Percentiles rank a stretch among this genome's conserved stretches.
These are phyloP conservation scores for Phytophthora colocasiae DNA, from an alignment of 352 stramenopile species.

Conservation along the genomic window DNA sequence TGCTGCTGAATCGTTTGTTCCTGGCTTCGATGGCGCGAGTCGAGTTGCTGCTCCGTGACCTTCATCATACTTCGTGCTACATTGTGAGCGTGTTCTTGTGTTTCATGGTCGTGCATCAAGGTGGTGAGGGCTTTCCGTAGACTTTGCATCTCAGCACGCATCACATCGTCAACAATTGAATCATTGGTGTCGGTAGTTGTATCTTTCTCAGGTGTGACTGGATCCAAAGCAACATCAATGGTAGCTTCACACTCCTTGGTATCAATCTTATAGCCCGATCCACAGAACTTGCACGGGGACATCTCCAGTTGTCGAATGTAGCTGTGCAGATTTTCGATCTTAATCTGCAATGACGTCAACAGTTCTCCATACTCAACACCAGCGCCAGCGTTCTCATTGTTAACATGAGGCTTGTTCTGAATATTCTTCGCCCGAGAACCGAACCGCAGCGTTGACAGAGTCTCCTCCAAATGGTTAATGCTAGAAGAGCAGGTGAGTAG, in stretches of 20 bases:
- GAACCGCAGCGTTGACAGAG: conserved; percentile 92
- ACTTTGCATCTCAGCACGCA: conserved; percentile 59
- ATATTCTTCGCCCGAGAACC: conserved; percentile 89
- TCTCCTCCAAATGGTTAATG: conserved; percentile 59
- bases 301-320: conserved; percentile 66
- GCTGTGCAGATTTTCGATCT: conserved; percentile 63
- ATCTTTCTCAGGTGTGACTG: conserved; percentile 1
- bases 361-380: conserved; percentile 37
- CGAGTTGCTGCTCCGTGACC: conserved; percentile 33
- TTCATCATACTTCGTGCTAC: conserved; percentile 28
- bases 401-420: conserved; percentile 72
- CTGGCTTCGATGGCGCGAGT: conserved; percentile 35
- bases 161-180: conserved; percentile 41
- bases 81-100: conserved; percentile 38
- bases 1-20: conserved; percentile 44
- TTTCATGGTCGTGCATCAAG: conserved; percentile 48
- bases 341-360: conserved; percentile 57
- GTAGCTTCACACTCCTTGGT: not conserved
- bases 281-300: conserved; percentile 21
- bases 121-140: conserved; percentile 47
- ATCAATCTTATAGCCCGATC: not conserved
- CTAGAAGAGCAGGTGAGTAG: conserved; percentile 67
- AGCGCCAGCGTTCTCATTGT: conserved; percentile 52
- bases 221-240: not conserved
- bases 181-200: not conserved